Evolutionary conservation across 129 eudicot genomes (phyloP), one percentile per base, ranked within the genome.

Genomic region (Escallonia rubra): DNA sequence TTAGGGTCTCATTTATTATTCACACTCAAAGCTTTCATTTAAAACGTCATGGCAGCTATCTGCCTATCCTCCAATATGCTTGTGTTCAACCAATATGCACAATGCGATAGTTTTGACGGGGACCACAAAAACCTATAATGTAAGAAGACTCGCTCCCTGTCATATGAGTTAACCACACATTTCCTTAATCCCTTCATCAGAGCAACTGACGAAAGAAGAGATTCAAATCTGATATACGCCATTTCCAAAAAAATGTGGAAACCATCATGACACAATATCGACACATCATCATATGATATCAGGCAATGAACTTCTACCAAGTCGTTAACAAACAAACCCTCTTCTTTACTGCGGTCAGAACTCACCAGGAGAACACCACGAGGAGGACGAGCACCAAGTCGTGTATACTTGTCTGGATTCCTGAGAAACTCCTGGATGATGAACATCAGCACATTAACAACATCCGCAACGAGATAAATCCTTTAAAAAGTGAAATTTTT

Each of bases 381-480:
- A 63, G 99, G 99, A 74, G 99, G 99, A 58, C 99, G 99, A 48
- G 99, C 99, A 74, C 99, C 99, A 67, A 94, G 89, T 39, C 90
- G 79, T 68, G 67, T 39, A 69, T 94, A 94, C 79, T 81, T 80
- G 14, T 94, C 99, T 38, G 99, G 99, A 70, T 87, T 94, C 83
- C 90, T 94, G 11, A 94, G 85, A 74, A 94, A 94, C 79, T 94
- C 99, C 99, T 94, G 82, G 43, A 16, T 60, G 14, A 47, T 42
- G 48, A 66, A 44, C 10, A 58, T 64, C 54, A 58, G 41, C 67
- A 23, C 57, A 41, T 44, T 40, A 69, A 51, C 16, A 49, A 8
- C 34, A 23, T 23, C 34, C 34, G 1, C 34, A 23, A 23, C 34
- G 34, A 23, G 34, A 23, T 23, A 23, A 23, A 23, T 23, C 34